Evolutionary conservation across 2,329 filamentous ascomycete species (phyloP), one percentile per base, ranked within the genome.

Genomic region (Penicillium sp.): DNA sequence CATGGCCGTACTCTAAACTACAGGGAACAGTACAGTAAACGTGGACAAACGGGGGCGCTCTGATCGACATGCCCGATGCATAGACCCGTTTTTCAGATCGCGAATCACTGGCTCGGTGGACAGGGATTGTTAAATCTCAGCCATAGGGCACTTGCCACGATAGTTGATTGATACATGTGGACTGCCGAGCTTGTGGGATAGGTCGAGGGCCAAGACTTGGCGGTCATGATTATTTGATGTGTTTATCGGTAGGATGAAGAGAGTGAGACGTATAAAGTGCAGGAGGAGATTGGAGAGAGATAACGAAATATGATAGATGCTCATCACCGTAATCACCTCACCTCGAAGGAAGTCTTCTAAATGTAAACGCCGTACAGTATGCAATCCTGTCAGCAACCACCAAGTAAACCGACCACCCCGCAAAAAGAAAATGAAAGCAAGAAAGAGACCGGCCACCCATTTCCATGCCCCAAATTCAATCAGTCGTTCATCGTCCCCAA

Each of bases 321-420:
- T n/a, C 28, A 3, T 51, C 49, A 3, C 44, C 2, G 9, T 0
- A 22, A 30, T 17, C 26, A 17, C 28, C 26, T n/a, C n/a, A n/a
- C 42, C 42, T 45, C 35, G 10, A 28, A 10, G 19, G 2, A 19
- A 10, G 19, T 15, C 24, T 26, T 24, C 47, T 40, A 44, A 45
- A 37, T 51, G 10, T 24, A 60, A 53, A 57, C 58, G 58, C 58
- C 58, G 26, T 51, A 13, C 28, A 37, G 12, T 9, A 60, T 60
- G 58, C 58, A 51, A 19, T 30, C 35, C 44, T 13, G 19, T 22
- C 19, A 26, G 33, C 19, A 56, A 47, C 28, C 37, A 26, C 38
- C 17, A 26, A 37, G 9, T 7, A 28, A 51, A 9, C 13, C 49
- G 4, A 17, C 8, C 26, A 17, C 8, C 26, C 19, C 45, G 17